phyloP scores from a whole-genome alignment of 2,329 filamentous ascomycete species.

The Trichoderma oligosporum region DNA sequence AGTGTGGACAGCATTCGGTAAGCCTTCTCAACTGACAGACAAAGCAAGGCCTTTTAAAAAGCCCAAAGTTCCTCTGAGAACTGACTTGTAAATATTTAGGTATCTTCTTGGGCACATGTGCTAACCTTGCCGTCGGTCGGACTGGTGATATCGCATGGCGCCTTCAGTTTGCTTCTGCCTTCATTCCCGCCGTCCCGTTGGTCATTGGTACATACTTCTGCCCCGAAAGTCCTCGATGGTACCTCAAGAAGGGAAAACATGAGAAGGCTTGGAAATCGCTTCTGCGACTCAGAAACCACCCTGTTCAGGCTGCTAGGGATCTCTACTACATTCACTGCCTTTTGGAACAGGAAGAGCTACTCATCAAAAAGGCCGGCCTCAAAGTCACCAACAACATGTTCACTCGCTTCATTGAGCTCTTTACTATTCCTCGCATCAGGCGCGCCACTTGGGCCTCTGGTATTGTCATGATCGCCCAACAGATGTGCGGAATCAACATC shows the following conservation, averaged over 20 bases:
- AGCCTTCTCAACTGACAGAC: not conserved
- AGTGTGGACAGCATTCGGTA: slow-evolving; percentile 50
- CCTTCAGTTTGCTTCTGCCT: slow-evolving; percentile 60
- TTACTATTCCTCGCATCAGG: slow-evolving; percentile 55
- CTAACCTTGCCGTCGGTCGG: slow-evolving; percentile 61
- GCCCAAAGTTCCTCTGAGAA: no score
- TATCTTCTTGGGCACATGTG: slow-evolving; percentile 63
- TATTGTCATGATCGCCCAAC: slow-evolving; percentile 64
- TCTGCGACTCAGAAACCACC: slow-evolving; percentile 52
- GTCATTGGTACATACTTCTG: slow-evolving; percentile 56
- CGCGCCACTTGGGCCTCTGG: slow-evolving; percentile 63
- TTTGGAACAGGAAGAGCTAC: slow-evolving; percentile 31
- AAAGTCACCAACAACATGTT: slow-evolving; percentile 42
- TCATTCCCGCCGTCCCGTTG: slow-evolving; percentile 61
- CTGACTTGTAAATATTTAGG: slow-evolving; percentile 32
- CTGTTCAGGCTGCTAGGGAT: slow-evolving; percentile 59
- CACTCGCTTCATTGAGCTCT: slow-evolving; percentile 52
- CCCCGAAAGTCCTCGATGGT: slow-evolving; percentile 64
- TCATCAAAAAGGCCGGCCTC: slow-evolving; percentile 30
- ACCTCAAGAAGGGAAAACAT: slow-evolving; percentile 58
- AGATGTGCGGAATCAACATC: slow-evolving; percentile 57
- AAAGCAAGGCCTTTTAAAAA: no score
- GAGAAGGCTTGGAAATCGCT: slow-evolving; percentile 54
- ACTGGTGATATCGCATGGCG: slow-evolving; percentile 59
- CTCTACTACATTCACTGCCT: slow-evolving; percentile 56